These are phyloP conservation scores for Talaromyces thailandensis DNA, from an alignment of 495 filamentous ascomycete species.

Conservation along the genomic window DNA sequence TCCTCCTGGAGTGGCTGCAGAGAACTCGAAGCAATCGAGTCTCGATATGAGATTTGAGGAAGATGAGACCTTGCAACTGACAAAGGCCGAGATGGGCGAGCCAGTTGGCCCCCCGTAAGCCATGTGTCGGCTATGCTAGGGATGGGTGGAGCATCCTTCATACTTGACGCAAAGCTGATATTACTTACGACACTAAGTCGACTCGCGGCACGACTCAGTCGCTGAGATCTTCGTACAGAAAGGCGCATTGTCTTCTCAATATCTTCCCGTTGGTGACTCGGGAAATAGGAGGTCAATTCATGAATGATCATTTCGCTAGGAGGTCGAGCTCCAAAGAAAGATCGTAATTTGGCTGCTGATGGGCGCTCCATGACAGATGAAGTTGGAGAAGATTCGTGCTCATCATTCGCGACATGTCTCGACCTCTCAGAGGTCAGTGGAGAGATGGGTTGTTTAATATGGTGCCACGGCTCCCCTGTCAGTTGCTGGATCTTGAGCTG, in stretches of 20 bases:
- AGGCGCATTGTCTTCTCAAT: conserved; percentile 90
- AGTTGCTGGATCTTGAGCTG: conserved; percentile 74
- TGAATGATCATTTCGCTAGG: conserved; percentile 96
- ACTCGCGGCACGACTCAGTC: conserved; percentile 83
- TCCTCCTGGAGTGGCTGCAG: conserved; percentile 90
- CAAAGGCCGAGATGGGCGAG: conserved; percentile 45
- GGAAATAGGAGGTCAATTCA: conserved; percentile 93
- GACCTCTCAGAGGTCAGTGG: conserved; percentile 58
- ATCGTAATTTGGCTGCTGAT: conserved; percentile 49
- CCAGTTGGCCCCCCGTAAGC: conserved; percentile 49
- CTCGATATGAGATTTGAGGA: conserved; percentile 57
- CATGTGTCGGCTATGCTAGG: conserved; percentile 94
- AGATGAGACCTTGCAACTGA: conserved; percentile 54
- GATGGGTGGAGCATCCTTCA: conserved; percentile 77
- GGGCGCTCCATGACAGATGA: conserved; percentile 34
- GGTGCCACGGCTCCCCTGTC: conserved; percentile 74
- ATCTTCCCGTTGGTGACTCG: conserved; percentile 82
- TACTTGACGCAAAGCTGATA: conserved; percentile 79
- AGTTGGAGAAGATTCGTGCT: conserved; percentile 40
- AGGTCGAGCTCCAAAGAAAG: conserved; percentile 83
- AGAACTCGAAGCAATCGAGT: conserved; percentile 79
- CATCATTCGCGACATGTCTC: conserved; percentile 51
- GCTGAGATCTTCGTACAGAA: conserved; percentile 79
- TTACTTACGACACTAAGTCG: conserved; percentile 92
- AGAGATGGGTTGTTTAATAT: conserved; percentile 73